Evolutionary conservation across 768 basidiomycete species (phyloP).

Genomic region (Wakefieldia striispora): DNA sequence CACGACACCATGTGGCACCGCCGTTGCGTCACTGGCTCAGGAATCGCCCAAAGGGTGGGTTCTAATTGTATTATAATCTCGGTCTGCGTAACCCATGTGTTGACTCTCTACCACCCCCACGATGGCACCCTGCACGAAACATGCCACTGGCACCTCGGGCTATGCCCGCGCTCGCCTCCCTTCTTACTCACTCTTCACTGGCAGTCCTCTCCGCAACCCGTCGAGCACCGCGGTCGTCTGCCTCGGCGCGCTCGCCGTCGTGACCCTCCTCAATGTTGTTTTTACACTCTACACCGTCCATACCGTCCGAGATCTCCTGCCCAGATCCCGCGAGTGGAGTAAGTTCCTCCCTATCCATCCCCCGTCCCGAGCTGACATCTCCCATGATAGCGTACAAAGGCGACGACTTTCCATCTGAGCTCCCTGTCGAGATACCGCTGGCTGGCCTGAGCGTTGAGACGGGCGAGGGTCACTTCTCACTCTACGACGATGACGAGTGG

Average conservation of each 20-base stretch:
- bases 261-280: conserved; percentile 24
- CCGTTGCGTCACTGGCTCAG: no score
- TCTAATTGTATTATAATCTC: no score
- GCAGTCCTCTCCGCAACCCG: background rate
- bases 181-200: background rate
- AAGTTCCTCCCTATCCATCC: background rate
- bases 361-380: background rate
- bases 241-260: conserved; percentile 16
- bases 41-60: no score
- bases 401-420: conserved; percentile 31
- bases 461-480: conserved; percentile 27
- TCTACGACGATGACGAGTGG: conserved; percentile 37
- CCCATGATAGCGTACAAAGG: conserved; percentile 26
- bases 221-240: conserved; percentile 6
- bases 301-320: conserved; percentile 12
- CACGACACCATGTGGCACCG: no score
- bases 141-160: background rate
- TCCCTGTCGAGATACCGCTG: conserved; percentile 29
- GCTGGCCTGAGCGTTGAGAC: conserved; percentile 28
- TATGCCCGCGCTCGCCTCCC: background rate
- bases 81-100: no score
- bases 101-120: background rate
- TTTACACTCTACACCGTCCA: conserved; percentile 19
- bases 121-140: conserved; percentile 1
- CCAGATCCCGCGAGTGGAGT: conserved; percentile 24